Evolutionary conservation across 1,284 basidiomycete genomes (phyloP).

Genomic region (Rhodotorula sp.): DNA sequence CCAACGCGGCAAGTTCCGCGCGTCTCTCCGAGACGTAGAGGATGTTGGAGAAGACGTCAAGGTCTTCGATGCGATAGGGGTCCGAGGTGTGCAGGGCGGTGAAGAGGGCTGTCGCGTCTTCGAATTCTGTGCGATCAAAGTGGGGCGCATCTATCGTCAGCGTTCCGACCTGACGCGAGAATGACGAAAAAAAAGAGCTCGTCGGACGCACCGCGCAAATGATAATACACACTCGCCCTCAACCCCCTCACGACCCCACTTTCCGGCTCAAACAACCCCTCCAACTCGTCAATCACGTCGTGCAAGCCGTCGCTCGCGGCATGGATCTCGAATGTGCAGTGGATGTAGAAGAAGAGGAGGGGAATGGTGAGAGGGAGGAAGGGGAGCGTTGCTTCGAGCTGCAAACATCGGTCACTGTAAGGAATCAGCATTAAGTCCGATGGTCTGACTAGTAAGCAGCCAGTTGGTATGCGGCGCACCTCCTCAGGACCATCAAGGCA

Average conservation of each 20-base stretch:
- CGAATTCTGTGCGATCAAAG: constrained; percentile 66
- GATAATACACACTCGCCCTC: constrained; percentile 81
- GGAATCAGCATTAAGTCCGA: no score
- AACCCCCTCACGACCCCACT: constrained; percentile 84
- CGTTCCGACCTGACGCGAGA: background rate
- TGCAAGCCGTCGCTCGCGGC: constrained; percentile 76
- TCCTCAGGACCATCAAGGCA: constrained; percentile 86
- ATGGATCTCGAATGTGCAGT: constrained; percentile 85
- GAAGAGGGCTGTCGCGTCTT: constrained; percentile 76
- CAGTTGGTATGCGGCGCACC: no score
- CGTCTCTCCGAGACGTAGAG: constrained; percentile 90
- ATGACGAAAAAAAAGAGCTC: background rate
- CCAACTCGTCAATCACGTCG: constrained; percentile 70
- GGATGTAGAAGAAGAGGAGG: constrained; percentile 81
- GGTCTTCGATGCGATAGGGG: constrained; percentile 88
- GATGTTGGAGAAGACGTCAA: constrained; percentile 96
- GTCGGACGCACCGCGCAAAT: constrained; percentile 69
- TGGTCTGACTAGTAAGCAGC: no score
- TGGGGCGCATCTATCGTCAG: no score
- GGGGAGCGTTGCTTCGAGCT: constrained; percentile 56
- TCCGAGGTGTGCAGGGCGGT: constrained; percentile 75
- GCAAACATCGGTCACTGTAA: no score
- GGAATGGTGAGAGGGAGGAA: constrained; percentile 66
- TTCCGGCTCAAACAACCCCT: constrained; percentile 70
- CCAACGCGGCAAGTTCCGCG: constrained; percentile 83